phyloP scores from a whole-genome alignment of 2,329 filamentous ascomycete species.

The Claviceps sp. region DNA sequence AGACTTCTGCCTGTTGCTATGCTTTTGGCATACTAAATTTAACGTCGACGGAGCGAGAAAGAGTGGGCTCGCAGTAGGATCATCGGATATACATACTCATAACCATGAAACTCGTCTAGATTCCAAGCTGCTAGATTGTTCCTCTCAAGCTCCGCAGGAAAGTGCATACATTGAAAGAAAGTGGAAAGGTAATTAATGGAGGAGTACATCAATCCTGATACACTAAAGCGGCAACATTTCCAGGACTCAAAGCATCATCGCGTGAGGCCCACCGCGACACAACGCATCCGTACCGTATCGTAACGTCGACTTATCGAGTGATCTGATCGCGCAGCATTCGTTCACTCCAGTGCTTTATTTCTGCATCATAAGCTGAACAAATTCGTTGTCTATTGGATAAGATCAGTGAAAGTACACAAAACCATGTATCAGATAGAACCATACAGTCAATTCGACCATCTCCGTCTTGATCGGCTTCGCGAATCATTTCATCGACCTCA shows the following conservation, averaged over 20 bases:
- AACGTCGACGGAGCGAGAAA: too few species aligned
- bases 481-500: conserved; percentile 88
- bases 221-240: conserved; percentile 3
- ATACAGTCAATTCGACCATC: conserved; percentile 81
- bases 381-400: conserved; percentile 60
- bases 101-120: too few species aligned
- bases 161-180: too few species aligned
- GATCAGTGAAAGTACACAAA: conserved; percentile 9
- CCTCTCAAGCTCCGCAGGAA: too few species aligned
- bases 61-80: too few species aligned
- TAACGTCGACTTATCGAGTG: not conserved
- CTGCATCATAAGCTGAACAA: conserved; percentile 93
- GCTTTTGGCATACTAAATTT: too few species aligned
- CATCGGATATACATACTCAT: too few species aligned
- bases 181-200: too few species aligned
- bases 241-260: not conserved
- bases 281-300: not conserved
- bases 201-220: not conserved
- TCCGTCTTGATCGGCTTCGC: conserved; percentile 79
- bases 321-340: not conserved
- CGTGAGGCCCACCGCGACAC: not conserved
- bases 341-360: conserved; percentile 44
- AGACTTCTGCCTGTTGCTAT: too few species aligned
- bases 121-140: too few species aligned
- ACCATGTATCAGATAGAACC: conserved; percentile 16